Base-by-base conservation (phyloP, 2,329 filamentous ascomycete genomes). In the Fusarium anthophilum region DNA sequence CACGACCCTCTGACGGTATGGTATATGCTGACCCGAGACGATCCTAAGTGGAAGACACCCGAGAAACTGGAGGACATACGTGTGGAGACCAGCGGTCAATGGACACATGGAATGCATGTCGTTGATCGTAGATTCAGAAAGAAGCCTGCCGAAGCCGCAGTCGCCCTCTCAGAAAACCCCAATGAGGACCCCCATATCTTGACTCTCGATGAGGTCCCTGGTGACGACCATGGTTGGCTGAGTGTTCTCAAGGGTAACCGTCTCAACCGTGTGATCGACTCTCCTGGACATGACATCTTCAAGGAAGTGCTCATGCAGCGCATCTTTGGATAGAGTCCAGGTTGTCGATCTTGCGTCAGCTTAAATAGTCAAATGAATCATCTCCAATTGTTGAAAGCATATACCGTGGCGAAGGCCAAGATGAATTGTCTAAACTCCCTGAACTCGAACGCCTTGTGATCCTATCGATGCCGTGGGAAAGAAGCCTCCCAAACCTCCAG, bases 101-200 rank as follows among this genome's bases (percentile, higher is more conserved):
- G 96, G 96, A 97, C 95, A 51, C 88, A 94, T 64, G 96, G 96
- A 3, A 95, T 96, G 91, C 95, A 95, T 79, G 88, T 98, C 38
- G 86, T 95, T 45, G 96, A 99, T 85, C 87, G 91, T 41, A 88
- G 96, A 50, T 83, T 84, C 43, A 84, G 90, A 61, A 86, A 84
- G 71, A 90, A 90, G 79, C 86, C 86, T 11, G 87, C 83, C 17
- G 85, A 86, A 70, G 77, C 81, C 17, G 81, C 82, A 50, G 78
- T 84, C 37, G 78, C 82, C 53, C 74, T 85, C 77, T 80, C 86
- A 71, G 79, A 84, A 74, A 79, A 86, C 61, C 83, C 84, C 8
- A 70, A 83, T 48, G 83, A 83, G 38, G 82, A 83, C 63, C 80
- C 83, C 63, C 76, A 83, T 44, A 75, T 86, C 78, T 66, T 84